Evolutionary conservation across 805 yeast species (phyloP).

Genomic region (Kodamaea restingae): DNA sequence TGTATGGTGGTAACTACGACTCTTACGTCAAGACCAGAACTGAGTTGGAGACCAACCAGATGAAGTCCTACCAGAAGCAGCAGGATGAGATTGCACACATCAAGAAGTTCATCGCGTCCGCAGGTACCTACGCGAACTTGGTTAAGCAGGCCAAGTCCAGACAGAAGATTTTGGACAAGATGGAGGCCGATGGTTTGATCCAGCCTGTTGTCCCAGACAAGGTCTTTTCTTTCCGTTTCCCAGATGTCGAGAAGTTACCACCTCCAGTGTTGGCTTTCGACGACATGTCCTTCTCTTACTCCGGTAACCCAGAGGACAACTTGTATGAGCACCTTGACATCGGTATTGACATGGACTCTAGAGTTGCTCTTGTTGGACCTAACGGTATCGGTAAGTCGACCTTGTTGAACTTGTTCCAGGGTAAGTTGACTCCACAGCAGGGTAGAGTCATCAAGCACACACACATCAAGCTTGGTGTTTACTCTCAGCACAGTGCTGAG

Average conservation of each 20-base stretch:
- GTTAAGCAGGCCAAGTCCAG: slow-evolving; percentile 98
- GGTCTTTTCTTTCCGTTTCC: slow-evolving; percentile 91
- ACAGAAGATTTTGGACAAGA: slow-evolving; percentile 98
- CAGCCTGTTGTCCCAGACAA: slow-evolving; percentile 90
- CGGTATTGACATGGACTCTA: slow-evolving; percentile 99
- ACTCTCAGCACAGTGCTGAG: slow-evolving; percentile 98
- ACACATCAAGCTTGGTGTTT: slow-evolving; percentile 96
- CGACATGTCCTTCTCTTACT: slow-evolving; percentile 88
- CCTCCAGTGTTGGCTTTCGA: slow-evolving; percentile 98
- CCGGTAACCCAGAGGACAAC: slow-evolving; percentile 77
- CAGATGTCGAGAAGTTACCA: slow-evolving; percentile 93
- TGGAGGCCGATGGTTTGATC: slow-evolving; percentile 98
- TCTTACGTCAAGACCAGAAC: slow-evolving; percentile 90
- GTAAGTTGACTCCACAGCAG: slow-evolving; percentile 79
- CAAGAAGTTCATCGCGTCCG: slow-evolving; percentile 97
- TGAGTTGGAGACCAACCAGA: slow-evolving; percentile 94
- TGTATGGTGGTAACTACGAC: slow-evolving; percentile 98
- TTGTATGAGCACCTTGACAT: slow-evolving; percentile 87
- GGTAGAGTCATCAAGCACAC: slow-evolving; percentile 98
- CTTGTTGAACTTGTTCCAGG: slow-evolving; percentile 93
- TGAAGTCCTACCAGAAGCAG: slow-evolving; percentile 94
- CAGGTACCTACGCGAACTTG: slow-evolving; percentile 98
- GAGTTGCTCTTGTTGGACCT: slow-evolving; percentile 97
- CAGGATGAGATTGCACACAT: slow-evolving; percentile 98
- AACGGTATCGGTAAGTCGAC: slow-evolving; percentile 99